Conservation (phyloP, 805 yeast genomes). For the Candida vartiovaarae region DNA sequence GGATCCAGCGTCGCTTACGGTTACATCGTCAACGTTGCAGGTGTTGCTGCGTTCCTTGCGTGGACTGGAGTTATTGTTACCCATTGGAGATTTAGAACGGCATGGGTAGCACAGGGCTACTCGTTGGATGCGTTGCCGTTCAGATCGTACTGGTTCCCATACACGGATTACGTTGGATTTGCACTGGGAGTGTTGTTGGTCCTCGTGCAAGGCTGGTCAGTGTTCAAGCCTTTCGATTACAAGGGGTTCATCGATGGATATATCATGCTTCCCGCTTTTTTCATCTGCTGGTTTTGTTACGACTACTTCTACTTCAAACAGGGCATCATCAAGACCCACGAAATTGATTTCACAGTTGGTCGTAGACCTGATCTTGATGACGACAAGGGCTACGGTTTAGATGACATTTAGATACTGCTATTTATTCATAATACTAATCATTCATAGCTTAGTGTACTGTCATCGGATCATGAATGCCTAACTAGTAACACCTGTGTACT, state of each 20-base stretch:
- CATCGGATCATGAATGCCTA: too few relatives aligned
- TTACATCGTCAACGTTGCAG: slow-evolving; percentile 67
- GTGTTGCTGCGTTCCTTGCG: slow-evolving; percentile 66
- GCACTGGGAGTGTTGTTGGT: slow-evolving; percentile 32
- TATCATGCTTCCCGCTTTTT: slow-evolving; percentile 52
- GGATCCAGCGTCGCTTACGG: slow-evolving; percentile 53
- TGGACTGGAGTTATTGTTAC: slow-evolving; percentile 60
- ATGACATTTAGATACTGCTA: neutral
- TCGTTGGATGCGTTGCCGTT: slow-evolving; percentile 61
- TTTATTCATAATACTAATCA: too few relatives aligned
- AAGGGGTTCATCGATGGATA: slow-evolving; percentile 53
- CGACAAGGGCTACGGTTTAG: slow-evolving; percentile 1
- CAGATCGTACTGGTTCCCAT: slow-evolving; percentile 50
- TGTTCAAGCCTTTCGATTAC: slow-evolving; percentile 42
- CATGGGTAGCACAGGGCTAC: slow-evolving; percentile 52
- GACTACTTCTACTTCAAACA: slow-evolving; percentile 34
- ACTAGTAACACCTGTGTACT: too few relatives aligned
- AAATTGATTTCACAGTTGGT: slow-evolving; percentile 44
- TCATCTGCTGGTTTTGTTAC: slow-evolving; percentile 34
- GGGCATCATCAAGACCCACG: slow-evolving; percentile 31
- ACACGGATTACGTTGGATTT: slow-evolving; percentile 32
- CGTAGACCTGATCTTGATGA: slow-evolving; percentile 34
- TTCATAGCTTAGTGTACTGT: neutral
- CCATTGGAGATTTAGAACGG: slow-evolving; percentile 62
- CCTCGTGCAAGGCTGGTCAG: slow-evolving; percentile 43